phyloP scores from a whole-genome alignment of 164 flowering plant species.

The Aristolochia fimbriata region DNA sequence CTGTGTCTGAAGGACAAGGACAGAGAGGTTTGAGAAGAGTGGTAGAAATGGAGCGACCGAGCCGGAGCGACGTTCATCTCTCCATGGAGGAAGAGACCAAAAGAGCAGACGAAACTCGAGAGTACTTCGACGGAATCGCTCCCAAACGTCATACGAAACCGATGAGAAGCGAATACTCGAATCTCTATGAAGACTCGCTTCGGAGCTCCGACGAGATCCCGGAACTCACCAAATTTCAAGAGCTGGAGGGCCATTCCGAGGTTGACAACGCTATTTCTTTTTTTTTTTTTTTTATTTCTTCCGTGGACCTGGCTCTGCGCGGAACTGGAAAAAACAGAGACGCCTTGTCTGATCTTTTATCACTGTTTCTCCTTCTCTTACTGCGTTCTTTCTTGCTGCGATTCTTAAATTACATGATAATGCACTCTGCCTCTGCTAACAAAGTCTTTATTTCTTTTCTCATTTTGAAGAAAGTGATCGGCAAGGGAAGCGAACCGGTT shows the following conservation, averaged over 20 bases:
- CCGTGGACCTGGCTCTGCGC: too few relatives aligned
- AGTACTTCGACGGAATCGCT: constrained; percentile 49
- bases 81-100: constrained; percentile 44
- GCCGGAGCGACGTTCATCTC: constrained; percentile 21
- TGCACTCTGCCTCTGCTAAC: too few relatives aligned
- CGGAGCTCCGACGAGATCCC: constrained; percentile 21
- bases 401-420: too few relatives aligned
- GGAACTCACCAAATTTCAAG: constrained; percentile 45
- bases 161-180: constrained; percentile 62
- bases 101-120: constrained; percentile 43
- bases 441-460: neutral
- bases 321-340: too few relatives aligned
- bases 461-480: constrained; percentile 36
- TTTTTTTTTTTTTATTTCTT: too few relatives aligned
- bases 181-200: constrained; percentile 33
- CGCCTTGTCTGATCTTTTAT: too few relatives aligned
- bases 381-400: too few relatives aligned
- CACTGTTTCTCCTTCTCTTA: too few relatives aligned
- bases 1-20: too few relatives aligned
- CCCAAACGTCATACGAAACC: constrained; percentile 81
- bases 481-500: constrained; percentile 24
- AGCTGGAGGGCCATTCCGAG: constrained; percentile 46
- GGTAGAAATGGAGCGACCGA: constrained; percentile 14
- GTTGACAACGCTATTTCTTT: constrained; percentile 12
- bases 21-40: too few relatives aligned